Base-by-base conservation (phyloP, 805 yeast species). In the Yueomyces sinensis region DNA sequence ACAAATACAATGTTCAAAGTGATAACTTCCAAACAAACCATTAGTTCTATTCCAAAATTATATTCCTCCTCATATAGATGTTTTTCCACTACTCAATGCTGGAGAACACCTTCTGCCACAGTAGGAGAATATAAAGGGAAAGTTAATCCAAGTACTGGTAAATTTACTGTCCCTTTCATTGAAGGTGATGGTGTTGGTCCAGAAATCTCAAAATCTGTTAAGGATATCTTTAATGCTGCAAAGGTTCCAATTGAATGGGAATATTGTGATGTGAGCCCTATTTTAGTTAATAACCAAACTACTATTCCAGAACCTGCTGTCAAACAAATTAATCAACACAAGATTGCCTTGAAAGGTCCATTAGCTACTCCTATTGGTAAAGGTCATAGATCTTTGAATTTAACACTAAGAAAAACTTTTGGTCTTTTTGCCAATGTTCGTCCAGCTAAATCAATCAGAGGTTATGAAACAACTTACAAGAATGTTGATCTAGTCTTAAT, bases 121-220 rank as follows among this genome's bases (percentile, higher is more conserved):
- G 28, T 25, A n/a, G 28, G 28, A 13, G 15, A 9, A 11, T 25
- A 25, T n/a, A 25, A 25, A 9, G 60, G 60, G 22, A 47, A 48
- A 31, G 49, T 58, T 29, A 40, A 55, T 32, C 45, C 56, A 41
- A 65, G 78, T 41, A 74, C 80, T 42, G 97, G 97, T 45, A 82
- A 81, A 53, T 89, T 76, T 68, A 75, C 83, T 36, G 98, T 91
- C 43, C 89, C 98, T 31, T 70, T 91, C 67, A 89, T 91, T 52
- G 96, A 87, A 66, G 97, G 97, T 66, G 97, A 89, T 58, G 98
- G 98, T 71, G 86, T 89, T 49, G 98, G 98, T 51, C 72, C 78
- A 34, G 98, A 91, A 64, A 91, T 91, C 59, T 81, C 97, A 46
- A 75, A 82, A 52, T 82, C 97, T 34, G 96, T 91, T 47, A 82